Percentiles rank a stretch among this genome's conserved stretches.
phyloP scores from a whole-genome alignment of 2,329 filamentous ascomycete species.

The Aureobasidium sp. region DNA sequence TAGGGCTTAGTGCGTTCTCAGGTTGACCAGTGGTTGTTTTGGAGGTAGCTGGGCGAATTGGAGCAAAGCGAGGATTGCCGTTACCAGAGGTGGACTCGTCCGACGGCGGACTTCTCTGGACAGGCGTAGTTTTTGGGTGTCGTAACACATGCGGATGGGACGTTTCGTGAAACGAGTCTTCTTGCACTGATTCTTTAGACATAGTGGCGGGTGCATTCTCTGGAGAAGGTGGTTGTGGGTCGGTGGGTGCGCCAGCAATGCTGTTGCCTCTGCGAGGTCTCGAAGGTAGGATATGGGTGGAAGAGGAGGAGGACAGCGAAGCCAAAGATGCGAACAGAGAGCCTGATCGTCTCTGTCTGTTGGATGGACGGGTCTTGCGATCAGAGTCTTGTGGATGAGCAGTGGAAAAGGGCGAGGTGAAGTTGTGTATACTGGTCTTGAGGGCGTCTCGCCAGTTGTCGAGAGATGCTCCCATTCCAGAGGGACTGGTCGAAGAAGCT shows the following conservation, averaged over 20 bases:
- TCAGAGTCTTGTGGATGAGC: constrained; percentile 17
- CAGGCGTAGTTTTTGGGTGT: neutral
- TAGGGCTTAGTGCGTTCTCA: neutral
- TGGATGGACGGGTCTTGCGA: constrained; percentile 12
- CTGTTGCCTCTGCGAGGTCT: neutral
- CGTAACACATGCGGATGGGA: neutral
- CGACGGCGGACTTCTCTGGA: neutral
- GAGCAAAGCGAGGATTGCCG: neutral
- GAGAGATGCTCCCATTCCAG: constrained; percentile 11
- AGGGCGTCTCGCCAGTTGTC: constrained; percentile 24
- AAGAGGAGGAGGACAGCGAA: neutral
- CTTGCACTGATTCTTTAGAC: neutral
- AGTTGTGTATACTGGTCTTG: constrained; percentile 24
- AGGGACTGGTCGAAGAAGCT: constrained; percentile 27
- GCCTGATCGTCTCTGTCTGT: constrained; percentile 11
- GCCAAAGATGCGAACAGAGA: constrained; percentile 11
- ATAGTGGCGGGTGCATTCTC: neutral
- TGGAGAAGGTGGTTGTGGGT: neutral
- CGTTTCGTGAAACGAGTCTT: neutral
- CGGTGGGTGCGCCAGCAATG: neutral
- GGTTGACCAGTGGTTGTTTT: neutral
- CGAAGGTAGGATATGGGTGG: neutral
- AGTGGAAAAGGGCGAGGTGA: constrained; percentile 23
- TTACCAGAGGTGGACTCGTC: neutral
- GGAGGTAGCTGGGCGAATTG: neutral